These are phyloP conservation scores for Leccinum boreale DNA, from an alignment of 768 basidiomycete species.

Conservation along the genomic window DNA sequence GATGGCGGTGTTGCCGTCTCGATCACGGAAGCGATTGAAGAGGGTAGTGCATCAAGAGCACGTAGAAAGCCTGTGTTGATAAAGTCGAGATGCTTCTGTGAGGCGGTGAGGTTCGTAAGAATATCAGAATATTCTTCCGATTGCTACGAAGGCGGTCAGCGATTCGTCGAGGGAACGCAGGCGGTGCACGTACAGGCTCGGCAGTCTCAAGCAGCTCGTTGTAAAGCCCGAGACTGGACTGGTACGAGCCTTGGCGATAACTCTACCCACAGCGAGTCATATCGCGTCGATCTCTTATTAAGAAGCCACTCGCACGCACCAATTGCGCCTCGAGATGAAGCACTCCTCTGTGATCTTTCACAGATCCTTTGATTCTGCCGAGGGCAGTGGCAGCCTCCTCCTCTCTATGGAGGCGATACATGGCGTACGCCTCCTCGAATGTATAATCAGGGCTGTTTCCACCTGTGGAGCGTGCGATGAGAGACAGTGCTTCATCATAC, in stretches of 20 bases:
- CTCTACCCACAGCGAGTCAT: slow-evolving; percentile 41
- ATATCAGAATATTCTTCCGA: slow-evolving; percentile 89
- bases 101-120: slow-evolving; percentile 78
- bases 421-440: slow-evolving; percentile 78
- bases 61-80: slow-evolving; percentile 66
- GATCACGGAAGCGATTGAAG: slow-evolving; percentile 47
- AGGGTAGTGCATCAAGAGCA: slow-evolving; percentile 58
- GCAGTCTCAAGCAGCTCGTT: slow-evolving; percentile 76
- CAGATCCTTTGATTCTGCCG: slow-evolving; percentile 41
- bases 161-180: neutral
- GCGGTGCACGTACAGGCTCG: slow-evolving; percentile 57
- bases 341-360: slow-evolving; percentile 54
- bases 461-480: slow-evolving; percentile 39
- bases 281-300: slow-evolving; percentile 16
- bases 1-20: slow-evolving; percentile 63
- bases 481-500: slow-evolving; percentile 62
- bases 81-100: slow-evolving; percentile 83
- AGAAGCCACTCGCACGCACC: slow-evolving; percentile 43
- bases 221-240: slow-evolving; percentile 72
- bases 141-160: slow-evolving; percentile 42
- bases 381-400: slow-evolving; percentile 60
- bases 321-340: slow-evolving; percentile 86
- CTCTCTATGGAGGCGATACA: slow-evolving; percentile 82
- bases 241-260: slow-evolving; percentile 77
- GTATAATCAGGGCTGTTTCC: slow-evolving; percentile 21